These are phyloP conservation scores for Geranium incanum DNA, from an alignment of 441 rosid genomes.

Conservation along the genomic window DNA sequence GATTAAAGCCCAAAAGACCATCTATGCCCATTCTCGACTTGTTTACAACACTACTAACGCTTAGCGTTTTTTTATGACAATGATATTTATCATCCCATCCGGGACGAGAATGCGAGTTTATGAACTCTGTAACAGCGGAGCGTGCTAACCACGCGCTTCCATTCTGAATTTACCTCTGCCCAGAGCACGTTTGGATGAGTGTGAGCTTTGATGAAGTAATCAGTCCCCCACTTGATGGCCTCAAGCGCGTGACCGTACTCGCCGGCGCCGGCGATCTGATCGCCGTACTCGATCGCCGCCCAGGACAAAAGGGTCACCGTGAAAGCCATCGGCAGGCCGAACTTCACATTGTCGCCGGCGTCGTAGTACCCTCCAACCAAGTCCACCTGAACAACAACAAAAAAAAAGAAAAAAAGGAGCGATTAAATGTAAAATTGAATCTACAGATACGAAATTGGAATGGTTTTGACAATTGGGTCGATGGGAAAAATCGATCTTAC, in stretches of 20 bases:
- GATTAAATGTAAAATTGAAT: too few relatives aligned
- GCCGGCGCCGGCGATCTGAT: slow-evolving; percentile 51
- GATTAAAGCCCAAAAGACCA: too few relatives aligned
- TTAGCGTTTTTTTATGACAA: too few relatives aligned
- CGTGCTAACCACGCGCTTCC: too few relatives aligned
- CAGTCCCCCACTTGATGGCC: slow-evolving; percentile 90
- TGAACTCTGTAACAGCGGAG: too few relatives aligned
- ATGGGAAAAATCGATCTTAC: slow-evolving; percentile 25
- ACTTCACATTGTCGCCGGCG: slow-evolving; percentile 92
- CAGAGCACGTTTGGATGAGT: slow-evolving; percentile 70
- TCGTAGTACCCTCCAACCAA: slow-evolving; percentile 86
- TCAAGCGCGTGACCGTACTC: slow-evolving; percentile 68
- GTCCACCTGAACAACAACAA: slow-evolving; percentile 48
- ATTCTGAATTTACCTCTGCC: slow-evolving; percentile 43
- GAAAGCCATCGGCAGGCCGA: slow-evolving; percentile 88
- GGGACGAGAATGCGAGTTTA: too few relatives aligned
- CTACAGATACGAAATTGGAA: too few relatives aligned
- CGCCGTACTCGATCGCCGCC: slow-evolving; percentile 73
- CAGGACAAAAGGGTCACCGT: slow-evolving; percentile 88
- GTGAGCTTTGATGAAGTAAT: slow-evolving; percentile 84
- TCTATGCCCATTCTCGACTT: too few relatives aligned
- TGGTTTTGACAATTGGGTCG: too few relatives aligned
- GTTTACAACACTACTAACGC: too few relatives aligned
- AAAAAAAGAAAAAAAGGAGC: not conserved
- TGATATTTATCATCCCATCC: too few relatives aligned